Conservation (phyloP, 495 filamentous ascomycete species). For the Penicillium atrosanguineum region DNA sequence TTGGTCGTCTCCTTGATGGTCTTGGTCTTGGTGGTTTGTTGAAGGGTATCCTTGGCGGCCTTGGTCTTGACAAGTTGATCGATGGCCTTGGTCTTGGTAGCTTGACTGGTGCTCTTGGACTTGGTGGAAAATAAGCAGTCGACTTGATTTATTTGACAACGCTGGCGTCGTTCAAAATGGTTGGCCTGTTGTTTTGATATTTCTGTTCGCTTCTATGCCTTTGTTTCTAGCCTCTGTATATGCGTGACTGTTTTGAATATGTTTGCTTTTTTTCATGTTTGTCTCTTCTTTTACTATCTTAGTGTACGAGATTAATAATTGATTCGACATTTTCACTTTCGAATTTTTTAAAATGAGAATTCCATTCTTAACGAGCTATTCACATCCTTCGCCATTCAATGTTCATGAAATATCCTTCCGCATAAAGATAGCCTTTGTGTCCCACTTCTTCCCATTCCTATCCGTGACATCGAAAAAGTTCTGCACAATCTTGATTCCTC, state of each 20-base stretch:
- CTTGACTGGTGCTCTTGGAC: constrained; percentile 52
- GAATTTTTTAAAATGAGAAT: background rate
- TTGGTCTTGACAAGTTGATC: constrained; percentile 78
- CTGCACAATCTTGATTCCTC: constrained; percentile 9
- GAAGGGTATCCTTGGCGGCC: constrained; percentile 72
- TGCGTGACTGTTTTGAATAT: constrained; percentile 1
- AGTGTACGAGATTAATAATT: background rate
- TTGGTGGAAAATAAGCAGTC: constrained; percentile 33
- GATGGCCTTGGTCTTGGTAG: constrained; percentile 68
- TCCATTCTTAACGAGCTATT: too few species aligned
- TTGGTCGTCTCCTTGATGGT: constrained; percentile 75
- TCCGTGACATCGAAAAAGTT: constrained; percentile 15
- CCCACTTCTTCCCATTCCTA: constrained; percentile 18
- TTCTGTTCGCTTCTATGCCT: background rate
- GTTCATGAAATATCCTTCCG: constrained; percentile 16
- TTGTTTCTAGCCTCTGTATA: background rate
- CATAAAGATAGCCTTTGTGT: constrained; percentile 24
- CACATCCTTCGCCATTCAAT: background rate
- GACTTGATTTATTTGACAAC: background rate
- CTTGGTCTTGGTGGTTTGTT: constrained; percentile 83
- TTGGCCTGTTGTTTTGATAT: background rate
- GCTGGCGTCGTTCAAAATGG: background rate
- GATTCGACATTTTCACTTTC: background rate
- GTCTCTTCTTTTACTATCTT: background rate
- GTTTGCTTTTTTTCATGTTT: background rate